Conservation (phyloP, 345 rosid genomes). For the Euclidium syriacum region DNA sequence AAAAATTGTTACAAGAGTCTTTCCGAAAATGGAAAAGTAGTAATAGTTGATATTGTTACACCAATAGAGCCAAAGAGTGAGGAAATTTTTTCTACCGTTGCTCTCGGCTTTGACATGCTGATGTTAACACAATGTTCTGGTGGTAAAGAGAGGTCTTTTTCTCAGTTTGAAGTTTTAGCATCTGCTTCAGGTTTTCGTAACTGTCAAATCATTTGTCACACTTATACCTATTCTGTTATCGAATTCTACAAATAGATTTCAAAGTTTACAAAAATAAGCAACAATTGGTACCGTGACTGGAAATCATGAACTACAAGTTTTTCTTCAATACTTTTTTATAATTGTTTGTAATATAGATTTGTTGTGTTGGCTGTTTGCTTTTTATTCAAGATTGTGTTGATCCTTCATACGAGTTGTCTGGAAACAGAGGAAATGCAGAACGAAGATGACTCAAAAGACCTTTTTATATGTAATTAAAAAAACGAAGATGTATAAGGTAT, state of each 20-base stretch:
- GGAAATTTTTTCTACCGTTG: not conserved
- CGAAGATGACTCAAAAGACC: too few species aligned
- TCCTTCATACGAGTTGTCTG: too few species aligned
- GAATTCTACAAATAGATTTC: conserved; percentile 8
- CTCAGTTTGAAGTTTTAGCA: conserved; percentile 10
- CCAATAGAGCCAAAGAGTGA: not conserved
- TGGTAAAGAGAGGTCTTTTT: not conserved
- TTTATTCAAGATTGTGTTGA: not conserved
- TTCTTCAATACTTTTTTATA: not conserved
- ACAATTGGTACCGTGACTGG: not conserved
- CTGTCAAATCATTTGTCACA: not conserved
- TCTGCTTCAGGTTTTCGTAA: not conserved
- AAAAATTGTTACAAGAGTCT: conserved; percentile 2
- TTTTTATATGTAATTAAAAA: too few species aligned
- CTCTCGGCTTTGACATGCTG: not conserved
- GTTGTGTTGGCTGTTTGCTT: not conserved
- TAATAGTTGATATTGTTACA: not conserved
- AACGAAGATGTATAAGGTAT: too few species aligned
- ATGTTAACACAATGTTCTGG: not conserved
- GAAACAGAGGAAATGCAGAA: too few species aligned
- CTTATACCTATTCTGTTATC: not conserved
- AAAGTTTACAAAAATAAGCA: not conserved
- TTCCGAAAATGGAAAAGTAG: not conserved
- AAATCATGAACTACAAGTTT: not conserved
- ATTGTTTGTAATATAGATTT: not conserved